These are phyloP conservation scores for Diutina neorugosa DNA, from an alignment of 1,139 yeast species.

Conservation along the genomic window DNA sequence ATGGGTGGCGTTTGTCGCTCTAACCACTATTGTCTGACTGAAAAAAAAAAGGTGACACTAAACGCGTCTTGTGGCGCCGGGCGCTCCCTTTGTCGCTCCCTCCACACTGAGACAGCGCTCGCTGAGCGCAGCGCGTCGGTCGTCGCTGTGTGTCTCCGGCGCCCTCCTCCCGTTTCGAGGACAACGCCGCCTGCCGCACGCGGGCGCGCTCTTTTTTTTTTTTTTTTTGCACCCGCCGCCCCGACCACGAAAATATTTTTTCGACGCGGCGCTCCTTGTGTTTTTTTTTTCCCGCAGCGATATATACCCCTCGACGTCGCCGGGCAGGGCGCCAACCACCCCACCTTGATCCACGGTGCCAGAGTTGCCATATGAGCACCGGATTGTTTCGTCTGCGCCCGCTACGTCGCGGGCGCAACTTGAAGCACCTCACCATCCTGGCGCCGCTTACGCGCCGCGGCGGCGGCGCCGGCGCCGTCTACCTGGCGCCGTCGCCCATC, in stretches of 20 bases:
- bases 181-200: neutral
- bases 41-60: too few relatives aligned
- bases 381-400: neutral
- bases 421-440: constrained; percentile 3
- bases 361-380: neutral
- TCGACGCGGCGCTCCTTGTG: neutral
- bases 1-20: too few relatives aligned
- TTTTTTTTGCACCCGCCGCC: neutral
- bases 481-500: neutral
- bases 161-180: neutral
- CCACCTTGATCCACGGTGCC: too few relatives aligned
- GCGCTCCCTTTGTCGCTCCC: neutral
- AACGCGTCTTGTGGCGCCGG: neutral
- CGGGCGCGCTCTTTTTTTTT: neutral
- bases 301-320: neutral
- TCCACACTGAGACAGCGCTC: too few relatives aligned
- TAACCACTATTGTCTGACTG: too few relatives aligned
- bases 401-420: neutral
- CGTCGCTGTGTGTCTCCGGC: neutral
- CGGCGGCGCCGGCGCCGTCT: neutral
- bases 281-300: neutral
- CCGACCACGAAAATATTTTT: neutral
- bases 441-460: neutral
- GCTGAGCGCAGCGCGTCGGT: neutral
- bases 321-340: too few relatives aligned